phyloP scores from a whole-genome alignment of 805 yeast species.

The Yamadazyma nakazawae region DNA sequence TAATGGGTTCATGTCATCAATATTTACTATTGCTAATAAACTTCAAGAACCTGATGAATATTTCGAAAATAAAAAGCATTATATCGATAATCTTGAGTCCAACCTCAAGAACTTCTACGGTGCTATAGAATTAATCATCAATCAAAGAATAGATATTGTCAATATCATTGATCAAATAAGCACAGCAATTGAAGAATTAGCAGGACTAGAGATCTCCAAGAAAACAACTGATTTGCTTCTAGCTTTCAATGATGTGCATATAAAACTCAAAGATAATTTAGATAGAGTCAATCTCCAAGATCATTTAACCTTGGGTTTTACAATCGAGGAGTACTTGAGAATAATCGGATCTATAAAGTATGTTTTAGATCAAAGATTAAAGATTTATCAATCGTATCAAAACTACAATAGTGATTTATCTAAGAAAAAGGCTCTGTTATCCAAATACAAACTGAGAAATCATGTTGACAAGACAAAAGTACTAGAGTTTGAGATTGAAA shows the following conservation, averaged over 20 bases:
- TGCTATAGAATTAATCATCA: slow-evolving; percentile 69
- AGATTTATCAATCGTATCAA: slow-evolving; percentile 40
- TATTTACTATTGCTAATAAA: slow-evolving; percentile 67
- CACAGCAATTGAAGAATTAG: slow-evolving; percentile 50
- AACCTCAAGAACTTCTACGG: slow-evolving; percentile 68
- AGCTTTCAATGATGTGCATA: slow-evolving; percentile 71
- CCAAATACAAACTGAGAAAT: slow-evolving; percentile 44
- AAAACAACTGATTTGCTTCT: slow-evolving; percentile 59
- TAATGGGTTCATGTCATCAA: slow-evolving; percentile 61
- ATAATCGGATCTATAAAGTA: slow-evolving; percentile 70
- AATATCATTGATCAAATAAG: slow-evolving; percentile 67
- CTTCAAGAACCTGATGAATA: slow-evolving; percentile 75
- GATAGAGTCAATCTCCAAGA: slow-evolving; percentile 83
- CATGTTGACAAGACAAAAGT: slow-evolving; percentile 61
- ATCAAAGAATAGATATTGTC: slow-evolving; percentile 73
- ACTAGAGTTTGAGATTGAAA: slow-evolving; percentile 57
- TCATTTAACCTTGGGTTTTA: slow-evolving; percentile 77
- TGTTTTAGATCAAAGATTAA: slow-evolving; percentile 72
- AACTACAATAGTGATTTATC: slow-evolving; percentile 43
- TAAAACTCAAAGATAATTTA: slow-evolving; percentile 65
- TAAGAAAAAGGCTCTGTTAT: slow-evolving; percentile 45
- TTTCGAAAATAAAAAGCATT: slow-evolving; percentile 65
- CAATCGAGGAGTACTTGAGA: slow-evolving; percentile 84
- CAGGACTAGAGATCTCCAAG: slow-evolving; percentile 72
- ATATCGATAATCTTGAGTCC: slow-evolving; percentile 67